Conservation (phyloP, 2,329 filamentous ascomycete genomes). For the Hypoxylon sp. region DNA sequence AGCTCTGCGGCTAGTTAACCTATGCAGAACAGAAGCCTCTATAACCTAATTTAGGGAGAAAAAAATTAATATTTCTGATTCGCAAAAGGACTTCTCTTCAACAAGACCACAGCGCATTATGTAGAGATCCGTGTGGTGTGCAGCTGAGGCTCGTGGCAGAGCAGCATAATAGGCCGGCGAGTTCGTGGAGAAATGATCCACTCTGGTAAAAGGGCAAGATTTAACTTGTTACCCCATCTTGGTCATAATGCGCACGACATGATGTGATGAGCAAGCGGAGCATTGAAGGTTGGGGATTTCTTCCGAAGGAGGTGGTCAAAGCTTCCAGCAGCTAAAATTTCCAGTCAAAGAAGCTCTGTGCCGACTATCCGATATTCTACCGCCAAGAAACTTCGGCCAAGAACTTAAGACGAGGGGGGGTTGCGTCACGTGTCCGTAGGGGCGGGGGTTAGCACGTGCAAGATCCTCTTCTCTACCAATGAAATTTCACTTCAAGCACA, state of each 20-base stretch:
- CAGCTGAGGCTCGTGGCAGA: slow-evolving; percentile 30
- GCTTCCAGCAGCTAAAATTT: neutral
- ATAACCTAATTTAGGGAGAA: neutral
- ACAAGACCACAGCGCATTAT: slow-evolving; percentile 6
- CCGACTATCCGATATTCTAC: slow-evolving; percentile 41
- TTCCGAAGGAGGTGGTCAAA: slow-evolving; percentile 13
- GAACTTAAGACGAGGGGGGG: slow-evolving; percentile 18
- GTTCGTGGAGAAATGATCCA: slow-evolving; percentile 24
- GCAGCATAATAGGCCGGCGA: slow-evolving; percentile 22
- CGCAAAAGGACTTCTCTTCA: neutral
- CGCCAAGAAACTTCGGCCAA: slow-evolving; percentile 38
- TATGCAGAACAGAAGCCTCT: neutral
- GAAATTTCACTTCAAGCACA: slow-evolving; percentile 18
- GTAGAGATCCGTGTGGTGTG: slow-evolving; percentile 1
- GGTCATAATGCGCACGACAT: slow-evolving; percentile 29
- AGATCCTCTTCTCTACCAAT: slow-evolving; percentile 10
- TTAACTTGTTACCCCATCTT: slow-evolving; percentile 21
- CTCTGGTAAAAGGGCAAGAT: slow-evolving; percentile 14
- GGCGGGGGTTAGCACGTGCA: slow-evolving; percentile 21
- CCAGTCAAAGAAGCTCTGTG: slow-evolving; percentile 5
- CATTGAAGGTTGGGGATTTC: slow-evolving; percentile 1
- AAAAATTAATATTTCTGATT: neutral
- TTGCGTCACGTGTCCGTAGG: slow-evolving; percentile 34
- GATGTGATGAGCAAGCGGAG: slow-evolving; percentile 7
- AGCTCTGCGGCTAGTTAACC: neutral